These are phyloP conservation scores for Clarireedia paspali DNA, from an alignment of 2,329 filamentous ascomycete genomes.

Conservation along the genomic window DNA sequence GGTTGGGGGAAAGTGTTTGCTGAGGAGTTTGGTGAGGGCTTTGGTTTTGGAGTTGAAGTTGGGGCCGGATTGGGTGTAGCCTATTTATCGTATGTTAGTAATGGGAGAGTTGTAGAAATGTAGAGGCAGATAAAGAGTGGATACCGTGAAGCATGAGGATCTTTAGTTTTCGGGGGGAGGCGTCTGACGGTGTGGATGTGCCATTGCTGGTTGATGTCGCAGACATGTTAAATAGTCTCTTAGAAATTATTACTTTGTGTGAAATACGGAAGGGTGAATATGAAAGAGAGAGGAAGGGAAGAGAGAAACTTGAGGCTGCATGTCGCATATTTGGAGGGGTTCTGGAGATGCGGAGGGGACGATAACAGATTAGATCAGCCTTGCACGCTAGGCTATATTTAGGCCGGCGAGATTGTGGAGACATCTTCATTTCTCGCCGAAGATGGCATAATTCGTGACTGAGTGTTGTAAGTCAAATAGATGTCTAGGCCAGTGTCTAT, in stretches of 20 bases:
- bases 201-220: background rate
- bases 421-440: no score
- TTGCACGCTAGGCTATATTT: background rate
- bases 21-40: conserved; percentile 53
- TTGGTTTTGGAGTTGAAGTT: conserved; percentile 85
- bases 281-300: background rate
- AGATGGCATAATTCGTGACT: no score
- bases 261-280: background rate
- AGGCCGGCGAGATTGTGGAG: background rate
- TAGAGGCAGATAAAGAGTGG: conserved; percentile 12
- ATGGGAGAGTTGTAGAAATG: background rate
- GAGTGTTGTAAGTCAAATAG: no score
- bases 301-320: background rate
- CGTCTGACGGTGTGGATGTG: background rate
- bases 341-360: background rate
- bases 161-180: conserved; percentile 37
- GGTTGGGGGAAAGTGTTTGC: conserved; percentile 39
- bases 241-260: background rate
- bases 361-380: background rate
- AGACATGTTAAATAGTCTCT: background rate
- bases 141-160: conserved; percentile 72
- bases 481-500: no score
- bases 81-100: conserved; percentile 32
- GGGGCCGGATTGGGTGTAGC: conserved; percentile 84
- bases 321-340: background rate